A percentile compares a stretch with the other conserved stretches of the same genome.
Conservation (phyloP, 148 eudicot genomes). For the Persicaria maculosa region DNA sequence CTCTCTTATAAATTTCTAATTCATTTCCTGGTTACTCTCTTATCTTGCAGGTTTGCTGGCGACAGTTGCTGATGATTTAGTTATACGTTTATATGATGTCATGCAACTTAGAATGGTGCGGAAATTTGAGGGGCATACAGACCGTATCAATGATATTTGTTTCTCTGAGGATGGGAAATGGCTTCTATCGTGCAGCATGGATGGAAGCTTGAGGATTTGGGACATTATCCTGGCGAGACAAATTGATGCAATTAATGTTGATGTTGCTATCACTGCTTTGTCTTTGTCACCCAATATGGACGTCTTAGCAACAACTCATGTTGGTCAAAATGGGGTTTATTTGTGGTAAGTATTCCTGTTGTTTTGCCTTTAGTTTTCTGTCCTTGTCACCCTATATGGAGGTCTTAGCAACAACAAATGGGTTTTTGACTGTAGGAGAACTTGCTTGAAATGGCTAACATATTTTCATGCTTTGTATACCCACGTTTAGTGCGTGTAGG, state of each 20-base stretch:
- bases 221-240: slow-evolving; percentile 90
- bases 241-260: slow-evolving; percentile 85
- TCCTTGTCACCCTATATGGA: background rate
- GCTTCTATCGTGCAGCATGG: slow-evolving; percentile 98
- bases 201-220: slow-evolving; percentile 93
- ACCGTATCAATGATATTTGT: slow-evolving; percentile 85
- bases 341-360: slow-evolving; percentile 52
- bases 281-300: slow-evolving; percentile 99
- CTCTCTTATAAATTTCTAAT: background rate
- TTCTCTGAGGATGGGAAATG: slow-evolving; percentile 99
- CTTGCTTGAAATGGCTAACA: background rate
- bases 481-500: background rate
- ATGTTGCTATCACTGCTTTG: slow-evolving; percentile 75
- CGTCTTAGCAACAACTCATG: slow-evolving; percentile 92
- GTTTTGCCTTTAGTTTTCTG: background rate
- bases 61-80: slow-evolving; percentile 80
- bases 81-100: slow-evolving; percentile 84
- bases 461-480: background rate
- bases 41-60: slow-evolving; percentile 67
- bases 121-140: slow-evolving; percentile 90
- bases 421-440: background rate
- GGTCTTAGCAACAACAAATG: background rate
- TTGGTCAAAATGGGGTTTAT: slow-evolving; percentile 92
- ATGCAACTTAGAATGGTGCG: slow-evolving; percentile 88
- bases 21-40: background rate